These are phyloP conservation scores for Colletotrichum falcatum DNA, from an alignment of 2,329 filamentous ascomycete species.

Conservation along the genomic window DNA sequence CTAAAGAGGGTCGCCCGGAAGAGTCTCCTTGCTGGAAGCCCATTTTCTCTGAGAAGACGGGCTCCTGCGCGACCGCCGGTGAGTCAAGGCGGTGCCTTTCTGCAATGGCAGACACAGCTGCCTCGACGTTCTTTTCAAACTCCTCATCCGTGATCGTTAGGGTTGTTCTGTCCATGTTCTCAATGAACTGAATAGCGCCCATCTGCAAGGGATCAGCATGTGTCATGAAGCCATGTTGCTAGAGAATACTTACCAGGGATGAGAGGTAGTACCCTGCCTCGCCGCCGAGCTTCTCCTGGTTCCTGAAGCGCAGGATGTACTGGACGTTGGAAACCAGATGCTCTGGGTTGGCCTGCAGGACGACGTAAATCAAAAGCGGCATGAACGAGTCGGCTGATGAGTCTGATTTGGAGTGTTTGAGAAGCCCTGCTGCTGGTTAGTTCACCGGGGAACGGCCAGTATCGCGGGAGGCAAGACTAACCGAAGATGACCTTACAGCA, in stretches of 20 bases:
- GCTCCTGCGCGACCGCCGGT: conserved; percentile 55
- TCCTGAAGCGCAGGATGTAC: conserved; percentile 96
- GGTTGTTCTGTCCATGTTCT: conserved; percentile 93
- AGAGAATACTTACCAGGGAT: conserved; percentile 73
- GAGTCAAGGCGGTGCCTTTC: conserved; percentile 79
- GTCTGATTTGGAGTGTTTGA: conserved; percentile 93
- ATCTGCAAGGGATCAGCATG: conserved; percentile 58
- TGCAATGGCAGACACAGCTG: conserved; percentile 93
- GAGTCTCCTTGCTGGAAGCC: conserved; percentile 59
- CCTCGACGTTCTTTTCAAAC: conserved; percentile 96
- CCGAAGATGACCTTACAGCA: conserved; percentile 99
- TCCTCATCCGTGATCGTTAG: conserved; percentile 95
- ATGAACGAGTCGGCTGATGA: conserved; percentile 97
- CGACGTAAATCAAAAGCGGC: conserved; percentile 93
- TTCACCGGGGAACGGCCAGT: not conserved
- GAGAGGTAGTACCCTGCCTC: conserved; percentile 98
- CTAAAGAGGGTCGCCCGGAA: conserved; percentile 49
- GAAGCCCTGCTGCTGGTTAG: conserved; percentile 67
- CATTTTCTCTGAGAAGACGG: conserved; percentile 59
- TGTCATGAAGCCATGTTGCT: not conserved
- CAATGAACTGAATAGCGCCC: conserved; percentile 96
- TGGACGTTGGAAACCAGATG: conserved; percentile 98
- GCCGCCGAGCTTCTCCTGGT: conserved; percentile 96
- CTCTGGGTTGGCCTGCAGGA: conserved; percentile 93
- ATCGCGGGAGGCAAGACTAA: conserved; percentile 52